Conservation (phyloP, 1,284 basidiomycete species). For the Tilletia walkeri region DNA sequence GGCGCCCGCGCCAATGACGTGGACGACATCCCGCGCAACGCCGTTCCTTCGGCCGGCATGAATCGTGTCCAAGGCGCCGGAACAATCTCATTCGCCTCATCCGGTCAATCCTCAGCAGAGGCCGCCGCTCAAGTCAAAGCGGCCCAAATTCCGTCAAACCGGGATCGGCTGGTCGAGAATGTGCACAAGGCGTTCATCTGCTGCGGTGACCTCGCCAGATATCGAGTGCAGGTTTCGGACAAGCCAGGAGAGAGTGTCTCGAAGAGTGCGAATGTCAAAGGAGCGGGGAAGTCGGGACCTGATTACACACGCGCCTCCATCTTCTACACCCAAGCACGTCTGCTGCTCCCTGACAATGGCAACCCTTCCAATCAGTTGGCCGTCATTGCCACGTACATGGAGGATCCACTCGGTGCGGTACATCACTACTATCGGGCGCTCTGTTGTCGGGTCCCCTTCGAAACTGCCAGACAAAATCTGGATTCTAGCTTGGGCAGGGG, state of each 20-base stretch:
- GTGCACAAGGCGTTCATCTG: slow-evolving; percentile 85
- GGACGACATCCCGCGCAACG: neutral
- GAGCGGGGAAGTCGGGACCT: slow-evolving; percentile 45
- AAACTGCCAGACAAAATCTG: slow-evolving; percentile 82
- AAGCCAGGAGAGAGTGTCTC: slow-evolving; percentile 62
- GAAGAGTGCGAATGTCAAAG: slow-evolving; percentile 58
- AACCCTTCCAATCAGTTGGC: slow-evolving; percentile 94
- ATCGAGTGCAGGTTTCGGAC: slow-evolving; percentile 65
- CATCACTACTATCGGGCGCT: slow-evolving; percentile 89
- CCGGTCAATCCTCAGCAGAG: slow-evolving; percentile 18
- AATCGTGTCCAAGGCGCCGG: slow-evolving; percentile 17
- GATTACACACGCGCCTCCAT: slow-evolving; percentile 43
- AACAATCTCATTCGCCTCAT: neutral
- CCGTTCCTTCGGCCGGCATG: slow-evolving; percentile 17
- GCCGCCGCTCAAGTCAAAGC: slow-evolving; percentile 31
- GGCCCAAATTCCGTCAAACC: slow-evolving; percentile 35
- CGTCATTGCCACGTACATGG: slow-evolving; percentile 79
- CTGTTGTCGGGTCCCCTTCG: slow-evolving; percentile 80
- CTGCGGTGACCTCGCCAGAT: slow-evolving; percentile 88
- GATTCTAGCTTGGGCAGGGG: slow-evolving; percentile 59
- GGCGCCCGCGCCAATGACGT: neutral
- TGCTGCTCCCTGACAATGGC: slow-evolving; percentile 47
- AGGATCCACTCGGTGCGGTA: slow-evolving; percentile 75
- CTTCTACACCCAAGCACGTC: slow-evolving; percentile 48
- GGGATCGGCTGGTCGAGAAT: slow-evolving; percentile 57